These are phyloP conservation scores for Holtermannia corniformis DNA, from an alignment of 768 basidiomycete species.

Conservation along the genomic window DNA sequence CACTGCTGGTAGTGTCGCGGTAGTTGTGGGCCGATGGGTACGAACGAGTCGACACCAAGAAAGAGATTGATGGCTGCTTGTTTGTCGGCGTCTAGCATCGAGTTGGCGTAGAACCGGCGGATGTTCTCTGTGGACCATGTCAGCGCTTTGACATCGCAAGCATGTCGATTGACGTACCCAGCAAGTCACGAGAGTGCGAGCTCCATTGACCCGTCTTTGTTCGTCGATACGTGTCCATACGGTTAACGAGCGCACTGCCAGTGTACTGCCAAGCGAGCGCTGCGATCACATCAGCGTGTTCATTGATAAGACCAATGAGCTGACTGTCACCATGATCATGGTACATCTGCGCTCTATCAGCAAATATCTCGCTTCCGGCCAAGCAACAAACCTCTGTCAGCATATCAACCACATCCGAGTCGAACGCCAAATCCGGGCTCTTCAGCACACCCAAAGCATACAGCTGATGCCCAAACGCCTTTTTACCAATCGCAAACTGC, in stretches of 20 bases:
- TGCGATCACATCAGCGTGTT: constrained; percentile 30
- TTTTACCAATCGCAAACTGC: constrained; percentile 93
- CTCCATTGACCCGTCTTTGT: constrained; percentile 88
- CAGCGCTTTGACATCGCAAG: not conserved
- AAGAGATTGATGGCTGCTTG: constrained; percentile 97
- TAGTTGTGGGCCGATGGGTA: constrained; percentile 45
- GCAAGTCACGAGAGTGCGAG: constrained; percentile 86
- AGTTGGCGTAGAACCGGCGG: constrained; percentile 88
- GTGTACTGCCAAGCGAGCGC: constrained; percentile 94
- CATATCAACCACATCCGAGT: constrained; percentile 92
- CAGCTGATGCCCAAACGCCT: constrained; percentile 86
- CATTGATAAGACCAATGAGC: constrained; percentile 30
- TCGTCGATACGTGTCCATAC: constrained; percentile 81
- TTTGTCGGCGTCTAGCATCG: constrained; percentile 93
- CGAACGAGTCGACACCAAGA: constrained; percentile 25
- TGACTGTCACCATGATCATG: constrained; percentile 92
- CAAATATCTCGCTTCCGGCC: not conserved
- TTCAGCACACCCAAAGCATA: constrained; percentile 86
- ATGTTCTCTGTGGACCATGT: constrained; percentile 57
- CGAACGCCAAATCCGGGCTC: constrained; percentile 74
- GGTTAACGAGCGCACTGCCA: constrained; percentile 88
- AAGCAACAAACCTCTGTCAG: constrained; percentile 55
- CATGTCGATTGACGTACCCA: constrained; percentile 14
- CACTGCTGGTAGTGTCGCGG: constrained; percentile 74
- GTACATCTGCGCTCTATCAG: constrained; percentile 55